These are phyloP conservation scores for Epichloe gansuensis DNA, from an alignment of 2,329 filamentous ascomycete genomes.

Conservation along the genomic window DNA sequence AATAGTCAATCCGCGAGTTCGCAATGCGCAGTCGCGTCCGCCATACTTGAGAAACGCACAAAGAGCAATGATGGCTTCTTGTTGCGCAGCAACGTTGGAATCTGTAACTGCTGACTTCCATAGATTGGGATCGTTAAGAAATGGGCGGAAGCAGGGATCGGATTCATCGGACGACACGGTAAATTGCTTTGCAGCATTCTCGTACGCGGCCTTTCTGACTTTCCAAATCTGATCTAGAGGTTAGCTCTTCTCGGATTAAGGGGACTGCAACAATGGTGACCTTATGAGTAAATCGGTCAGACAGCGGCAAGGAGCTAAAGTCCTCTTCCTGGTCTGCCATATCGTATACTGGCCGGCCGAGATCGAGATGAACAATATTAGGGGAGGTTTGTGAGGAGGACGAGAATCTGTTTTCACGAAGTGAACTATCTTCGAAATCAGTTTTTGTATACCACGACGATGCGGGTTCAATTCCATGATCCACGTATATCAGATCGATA, in stretches of 20 bases:
- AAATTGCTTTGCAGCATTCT: constrained; percentile 82
- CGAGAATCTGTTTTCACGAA: constrained; percentile 8
- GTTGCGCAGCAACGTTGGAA: constrained; percentile 92
- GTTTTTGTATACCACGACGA: constrained; percentile 16
- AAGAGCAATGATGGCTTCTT: constrained; percentile 78
- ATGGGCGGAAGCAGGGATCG: constrained; percentile 76
- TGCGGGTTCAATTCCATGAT: constrained; percentile 14
- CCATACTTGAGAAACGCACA: constrained; percentile 90
- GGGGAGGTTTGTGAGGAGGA: constrained; percentile 6
- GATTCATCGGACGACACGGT: constrained; percentile 73
- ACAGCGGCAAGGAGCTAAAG: constrained; percentile 64
- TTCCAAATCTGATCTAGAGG: constrained; percentile 63
- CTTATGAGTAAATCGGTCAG: constrained; percentile 77
- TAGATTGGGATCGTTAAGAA: constrained; percentile 68
- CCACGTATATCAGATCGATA: not conserved
- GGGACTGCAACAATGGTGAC: constrained; percentile 23
- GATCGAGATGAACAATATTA: constrained; percentile 10
- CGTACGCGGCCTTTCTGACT: constrained; percentile 87
- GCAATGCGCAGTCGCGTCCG: constrained; percentile 63
- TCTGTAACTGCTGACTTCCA: constrained; percentile 92
- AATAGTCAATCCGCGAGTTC: constrained; percentile 66
- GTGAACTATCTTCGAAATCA: constrained; percentile 19
- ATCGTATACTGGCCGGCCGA: constrained; percentile 12
- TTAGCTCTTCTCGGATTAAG: constrained; percentile 3
- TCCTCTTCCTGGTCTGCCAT: constrained; percentile 83